Percentiles rank a stretch among this genome's conserved stretches.
Conservation (phyloP, 805 yeast species). For the Lipomyces orientalis region DNA sequence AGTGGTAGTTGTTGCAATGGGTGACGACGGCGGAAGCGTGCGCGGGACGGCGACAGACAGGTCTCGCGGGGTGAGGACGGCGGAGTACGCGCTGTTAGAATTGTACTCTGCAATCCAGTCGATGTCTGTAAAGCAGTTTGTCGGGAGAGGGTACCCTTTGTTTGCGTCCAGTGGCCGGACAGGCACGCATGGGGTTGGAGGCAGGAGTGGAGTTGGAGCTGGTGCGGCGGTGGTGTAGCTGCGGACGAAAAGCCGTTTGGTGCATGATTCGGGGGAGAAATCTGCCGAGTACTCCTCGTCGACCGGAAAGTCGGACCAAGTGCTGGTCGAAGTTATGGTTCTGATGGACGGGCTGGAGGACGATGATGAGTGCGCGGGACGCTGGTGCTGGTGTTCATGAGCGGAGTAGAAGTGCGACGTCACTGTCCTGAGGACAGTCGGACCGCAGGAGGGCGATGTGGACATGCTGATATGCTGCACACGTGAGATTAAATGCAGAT, state of each 20-base stretch:
- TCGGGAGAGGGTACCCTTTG: slow-evolving; percentile 34
- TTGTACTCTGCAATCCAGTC: slow-evolving; percentile 32
- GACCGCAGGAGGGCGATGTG: background rate
- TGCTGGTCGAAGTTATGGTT: background rate
- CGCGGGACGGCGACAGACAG: background rate
- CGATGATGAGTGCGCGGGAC: background rate
- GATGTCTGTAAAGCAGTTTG: slow-evolving; percentile 26
- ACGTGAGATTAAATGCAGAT: background rate
- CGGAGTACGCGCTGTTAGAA: background rate
- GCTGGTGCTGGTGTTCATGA: slow-evolving; percentile 15
- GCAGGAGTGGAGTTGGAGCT: slow-evolving; percentile 24
- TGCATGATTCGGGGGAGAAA: slow-evolving; percentile 33
- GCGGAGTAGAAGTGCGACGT: slow-evolving; percentile 11
- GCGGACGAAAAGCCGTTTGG: slow-evolving; percentile 17
- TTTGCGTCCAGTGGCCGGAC: slow-evolving; percentile 30
- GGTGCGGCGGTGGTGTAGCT: slow-evolving; percentile 1
- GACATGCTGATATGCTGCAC: background rate
- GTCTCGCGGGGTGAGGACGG: slow-evolving; percentile 5
- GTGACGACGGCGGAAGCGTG: background rate
- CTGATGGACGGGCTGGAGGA: slow-evolving; percentile 9
- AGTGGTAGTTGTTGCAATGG: background rate
- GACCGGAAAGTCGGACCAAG: background rate
- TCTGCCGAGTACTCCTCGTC: slow-evolving; percentile 35
- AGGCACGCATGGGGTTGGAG: slow-evolving; percentile 34
- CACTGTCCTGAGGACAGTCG: slow-evolving; percentile 4